Base-by-base conservation (phyloP, 1,139 yeast genomes). In the Yamadazyma siamensis region DNA sequence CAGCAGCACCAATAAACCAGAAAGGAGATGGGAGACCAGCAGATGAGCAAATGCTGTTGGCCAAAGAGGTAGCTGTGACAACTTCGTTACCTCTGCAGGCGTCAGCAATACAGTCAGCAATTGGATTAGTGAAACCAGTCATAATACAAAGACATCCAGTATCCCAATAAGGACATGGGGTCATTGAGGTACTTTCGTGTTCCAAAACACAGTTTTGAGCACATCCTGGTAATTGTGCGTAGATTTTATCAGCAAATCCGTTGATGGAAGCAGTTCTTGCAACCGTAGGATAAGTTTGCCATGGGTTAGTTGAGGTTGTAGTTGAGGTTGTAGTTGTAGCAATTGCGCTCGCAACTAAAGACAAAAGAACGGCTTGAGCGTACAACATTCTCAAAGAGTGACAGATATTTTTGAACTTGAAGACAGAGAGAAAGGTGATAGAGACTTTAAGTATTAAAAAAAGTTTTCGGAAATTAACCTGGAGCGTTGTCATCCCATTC, bases 161-260 rank as follows among this genome's bases (percentile, higher is more conserved):
- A 36, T 59, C 65, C 64, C 65, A 59, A 40, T 59, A 56, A 15
- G 75, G 75, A 43, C 75, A 70, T 21, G 71, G 70, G 5, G 71
- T 65, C 29, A 52, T 49, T 4, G 51, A 52, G 15, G 65, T 56
- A 29, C 54, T 50, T 28, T 44, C 44, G 13, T 51, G 52, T 18
- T 18, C 9, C 9, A 18, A 18, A 12, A 64, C 67, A 53, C 76
- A 70, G 3, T 47, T 41, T 39, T 58, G 45, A 30, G 76, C 77
- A 50, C 77, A 70, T 1, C 41, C 34, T 13, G 77, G 76, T 17
- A 68, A 49, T 6, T 45, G 31, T 28, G 46, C 56, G 17, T 29
- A 25, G 32, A 71, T 64, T 15, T 69, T 70, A 43, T 71, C 77
- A 21, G 76, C 76, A 42, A 71, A 70, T 1, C 77, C 77, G 38